Conservation (phyloP, 805 yeast species). For the Ogataea haglerorum region DNA sequence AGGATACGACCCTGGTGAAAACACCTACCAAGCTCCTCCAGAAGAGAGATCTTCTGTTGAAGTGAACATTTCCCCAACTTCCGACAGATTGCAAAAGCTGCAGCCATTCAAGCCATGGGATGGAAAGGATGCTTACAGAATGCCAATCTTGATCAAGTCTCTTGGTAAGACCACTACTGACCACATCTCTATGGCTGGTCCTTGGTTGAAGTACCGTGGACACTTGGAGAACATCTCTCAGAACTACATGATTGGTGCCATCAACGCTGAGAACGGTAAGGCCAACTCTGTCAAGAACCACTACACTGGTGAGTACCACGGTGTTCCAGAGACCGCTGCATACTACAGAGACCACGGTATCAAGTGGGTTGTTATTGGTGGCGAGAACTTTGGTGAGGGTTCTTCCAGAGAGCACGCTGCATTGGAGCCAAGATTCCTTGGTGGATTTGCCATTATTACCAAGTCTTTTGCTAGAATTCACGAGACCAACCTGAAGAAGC, state of each 20-base stretch:
- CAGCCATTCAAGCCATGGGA: constrained; percentile 95
- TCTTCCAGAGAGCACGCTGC: constrained; percentile 99
- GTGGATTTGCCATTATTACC: constrained; percentile 97
- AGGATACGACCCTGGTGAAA: constrained; percentile 62
- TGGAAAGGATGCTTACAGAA: constrained; percentile 83
- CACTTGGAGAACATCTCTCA: constrained; percentile 97
- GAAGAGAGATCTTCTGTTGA: constrained; percentile 69
- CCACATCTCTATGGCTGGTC: constrained; percentile 99
- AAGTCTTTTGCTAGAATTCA: constrained; percentile 98
- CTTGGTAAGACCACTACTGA: constrained; percentile 98
- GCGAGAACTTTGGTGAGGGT: constrained; percentile 99
- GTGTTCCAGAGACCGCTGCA: constrained; percentile 96
- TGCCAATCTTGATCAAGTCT: constrained; percentile 95
- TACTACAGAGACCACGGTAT: constrained; percentile 91
- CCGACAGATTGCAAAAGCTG: constrained; percentile 94
- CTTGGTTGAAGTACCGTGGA: constrained; percentile 99
- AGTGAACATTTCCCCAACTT: constrained; percentile 79
- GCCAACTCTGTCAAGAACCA: constrained; percentile 88
- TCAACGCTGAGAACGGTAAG: constrained; percentile 92
- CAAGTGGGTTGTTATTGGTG: constrained; percentile 97
- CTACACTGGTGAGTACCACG: constrained; percentile 86
- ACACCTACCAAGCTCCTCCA: constrained; percentile 98
- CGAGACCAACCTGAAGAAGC: constrained; percentile 99
- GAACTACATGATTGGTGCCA: constrained; percentile 99
- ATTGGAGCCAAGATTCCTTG: constrained; percentile 97